Base-by-base conservation (phyloP, 352 stramenopile genomes). In the Globisporangium parvum region DNA sequence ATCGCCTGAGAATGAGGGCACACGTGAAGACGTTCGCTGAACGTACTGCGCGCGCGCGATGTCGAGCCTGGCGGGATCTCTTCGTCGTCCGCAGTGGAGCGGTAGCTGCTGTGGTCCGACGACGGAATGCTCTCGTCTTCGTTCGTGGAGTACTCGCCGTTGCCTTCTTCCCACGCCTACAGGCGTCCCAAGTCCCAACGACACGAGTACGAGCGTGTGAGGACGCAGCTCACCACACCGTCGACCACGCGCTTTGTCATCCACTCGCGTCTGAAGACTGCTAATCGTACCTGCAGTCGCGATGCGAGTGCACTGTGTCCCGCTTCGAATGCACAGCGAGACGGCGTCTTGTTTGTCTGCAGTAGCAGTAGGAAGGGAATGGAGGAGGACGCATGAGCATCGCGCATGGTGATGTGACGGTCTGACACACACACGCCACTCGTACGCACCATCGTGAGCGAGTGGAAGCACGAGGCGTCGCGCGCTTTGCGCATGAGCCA, bases 271-370 rank as follows among this genome's bases (percentile, higher is more conserved):
- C n/a, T 41, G 18, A 6, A 23, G n/a, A n/a, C n/a, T n/a, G n/a
- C n/a, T n/a, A n/a, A n/a, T n/a, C 66, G 6, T 33, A 77, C 70
- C 69, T 88, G 79, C 42, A 94, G 60, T 56, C 79, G 81, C 48
- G 83, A 83, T 3, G 85, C 85, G 2, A 95, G 71, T 18, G 78
- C 73, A 39, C 77, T 92, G 47, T 95, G 82, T 3, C 85, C 85
- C 33, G 80, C 83, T 64, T 95, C 85, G 61, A 95, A 95, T 9
- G 85, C 85, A 66, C 85, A 95, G 9, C 85, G 71, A 12, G 85
- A 95, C 28, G 85, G 80, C n/a, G 75, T 92, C 50, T 95, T 95
- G 66, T 89, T 86, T 18, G 85, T 94, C 84, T 94, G 61, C 26
- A 23, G 26, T 5, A 6, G 15, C 65, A 44, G 18, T 57, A 23